phyloP scores from a whole-genome alignment of 1,284 basidiomycete genomes.

The Irpex rosettiformis region DNA sequence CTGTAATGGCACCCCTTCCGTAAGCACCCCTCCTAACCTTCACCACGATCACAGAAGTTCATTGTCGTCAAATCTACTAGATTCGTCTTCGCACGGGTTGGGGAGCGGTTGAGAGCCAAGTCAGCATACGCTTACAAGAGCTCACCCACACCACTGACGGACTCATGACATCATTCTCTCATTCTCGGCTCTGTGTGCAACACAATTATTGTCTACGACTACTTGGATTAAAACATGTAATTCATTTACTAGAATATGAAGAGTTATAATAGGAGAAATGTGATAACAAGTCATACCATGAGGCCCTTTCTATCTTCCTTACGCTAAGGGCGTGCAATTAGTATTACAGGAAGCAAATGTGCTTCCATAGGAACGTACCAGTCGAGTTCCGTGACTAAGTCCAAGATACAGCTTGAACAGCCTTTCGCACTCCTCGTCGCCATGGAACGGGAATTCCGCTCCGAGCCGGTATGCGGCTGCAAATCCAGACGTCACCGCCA shows the following conservation, averaged over 20 bases:
- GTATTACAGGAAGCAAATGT: neutral
- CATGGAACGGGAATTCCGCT: constrained; percentile 44
- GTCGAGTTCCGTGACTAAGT: constrained; percentile 32
- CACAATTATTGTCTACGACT: too few relatives aligned
- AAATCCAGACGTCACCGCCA: constrained; percentile 57
- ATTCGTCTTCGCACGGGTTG: constrained; percentile 11
- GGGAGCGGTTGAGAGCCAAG: constrained; percentile 3
- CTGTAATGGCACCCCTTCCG: constrained; percentile 71
- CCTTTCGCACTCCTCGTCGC: constrained; percentile 39
- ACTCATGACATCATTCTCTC: neutral
- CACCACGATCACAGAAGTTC: neutral
- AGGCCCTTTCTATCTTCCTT: neutral
- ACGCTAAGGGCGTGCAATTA: neutral
- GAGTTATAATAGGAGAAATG: too few relatives aligned
- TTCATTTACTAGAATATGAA: too few relatives aligned
- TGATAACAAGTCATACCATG: neutral
- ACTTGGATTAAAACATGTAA: too few relatives aligned
- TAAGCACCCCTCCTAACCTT: constrained; percentile 31
- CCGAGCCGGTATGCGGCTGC: constrained; percentile 57
- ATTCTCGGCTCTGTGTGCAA: too few relatives aligned
- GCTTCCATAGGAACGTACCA: constrained; percentile 25
- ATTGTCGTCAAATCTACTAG: neutral
- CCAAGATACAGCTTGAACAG: constrained; percentile 47
- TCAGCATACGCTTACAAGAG: constrained; percentile 7
- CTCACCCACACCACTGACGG: neutral